Evolutionary conservation across 768 basidiomycete genomes (phyloP).

Genomic region (Harrya chromipes): DNA sequence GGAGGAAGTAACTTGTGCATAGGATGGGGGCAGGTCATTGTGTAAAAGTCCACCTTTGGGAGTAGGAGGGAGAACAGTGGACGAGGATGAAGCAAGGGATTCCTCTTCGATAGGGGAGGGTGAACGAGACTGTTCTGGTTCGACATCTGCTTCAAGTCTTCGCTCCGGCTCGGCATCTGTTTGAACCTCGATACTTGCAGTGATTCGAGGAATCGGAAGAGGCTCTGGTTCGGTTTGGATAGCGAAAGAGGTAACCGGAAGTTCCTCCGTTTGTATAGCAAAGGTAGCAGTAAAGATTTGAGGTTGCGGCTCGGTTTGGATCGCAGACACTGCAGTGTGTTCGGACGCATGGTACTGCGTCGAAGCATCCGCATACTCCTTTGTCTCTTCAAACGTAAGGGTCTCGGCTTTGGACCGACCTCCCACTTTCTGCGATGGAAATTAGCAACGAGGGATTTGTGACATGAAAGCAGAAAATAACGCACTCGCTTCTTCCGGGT

Average conservation of each 20-base stretch:
- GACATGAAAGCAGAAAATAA: not conserved
- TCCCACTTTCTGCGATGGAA: conserved; percentile 55
- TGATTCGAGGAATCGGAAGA: conserved; percentile 28
- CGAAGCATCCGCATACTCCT: conserved; percentile 72
- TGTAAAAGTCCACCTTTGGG: conserved; percentile 46
- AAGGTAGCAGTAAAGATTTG: conserved; percentile 44
- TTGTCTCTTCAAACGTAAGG: conserved; percentile 52
- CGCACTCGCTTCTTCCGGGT: conserved; percentile 74
- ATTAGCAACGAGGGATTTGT: conserved; percentile 11
- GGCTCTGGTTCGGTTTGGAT: conserved; percentile 41
- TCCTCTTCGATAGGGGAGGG: conserved; percentile 49
- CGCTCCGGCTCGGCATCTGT: conserved; percentile 47
- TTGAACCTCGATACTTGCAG: conserved; percentile 59
- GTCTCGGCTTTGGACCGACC: conserved; percentile 52
- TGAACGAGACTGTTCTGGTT: conserved; percentile 37
- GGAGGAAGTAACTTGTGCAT: conserved; percentile 54
- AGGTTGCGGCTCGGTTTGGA: conserved; percentile 64
- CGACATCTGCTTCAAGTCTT: conserved; percentile 32
- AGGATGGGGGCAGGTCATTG: conserved; percentile 69
- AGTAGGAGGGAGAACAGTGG: conserved; percentile 68
- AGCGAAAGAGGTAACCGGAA: conserved; percentile 20
- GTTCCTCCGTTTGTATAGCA: conserved; percentile 56
- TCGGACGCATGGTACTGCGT: conserved; percentile 66
- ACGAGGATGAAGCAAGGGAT: conserved; percentile 68
- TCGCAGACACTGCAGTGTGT: conserved; percentile 43